A percentile compares a stretch with the other conserved stretches of the same genome.
phyloP scores from a whole-genome alignment of 129 eudicot genomes.

The Tagetes patula region DNA sequence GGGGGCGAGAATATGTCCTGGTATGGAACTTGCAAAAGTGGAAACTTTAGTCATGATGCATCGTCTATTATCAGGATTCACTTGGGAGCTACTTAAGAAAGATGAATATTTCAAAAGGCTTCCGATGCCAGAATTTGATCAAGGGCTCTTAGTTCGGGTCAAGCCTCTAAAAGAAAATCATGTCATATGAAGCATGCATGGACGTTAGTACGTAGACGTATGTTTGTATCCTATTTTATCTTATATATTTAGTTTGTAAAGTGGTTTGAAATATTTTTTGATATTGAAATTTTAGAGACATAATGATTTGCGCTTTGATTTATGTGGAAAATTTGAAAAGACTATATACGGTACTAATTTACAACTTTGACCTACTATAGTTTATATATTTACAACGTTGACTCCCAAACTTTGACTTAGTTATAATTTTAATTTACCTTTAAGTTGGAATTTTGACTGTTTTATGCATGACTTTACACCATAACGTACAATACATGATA shows the following conservation, averaged over 20 bases:
- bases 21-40: constrained; percentile 70
- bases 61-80: constrained; percentile 47
- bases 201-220: background rate
- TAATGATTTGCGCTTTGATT: too few relatives aligned
- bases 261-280: background rate
- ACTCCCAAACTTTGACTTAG: too few relatives aligned
- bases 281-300: too few relatives aligned
- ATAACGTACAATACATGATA: too few relatives aligned
- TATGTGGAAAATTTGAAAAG: too few relatives aligned
- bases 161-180: constrained; percentile 14
- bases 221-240: background rate
- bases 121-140: constrained; percentile 60
- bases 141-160: constrained; percentile 55
- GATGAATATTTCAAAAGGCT: constrained; percentile 45
- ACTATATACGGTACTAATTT: too few relatives aligned
- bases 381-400: too few relatives aligned
- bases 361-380: too few relatives aligned
- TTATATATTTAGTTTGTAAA: background rate
- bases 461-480: too few relatives aligned
- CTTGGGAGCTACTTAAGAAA: constrained; percentile 48
- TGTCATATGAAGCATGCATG: background rate
- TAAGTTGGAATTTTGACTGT: too few relatives aligned
- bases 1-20: constrained; percentile 72
- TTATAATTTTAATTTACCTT: too few relatives aligned
- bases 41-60: constrained; percentile 58